phyloP scores from a whole-genome alignment of 495 filamentous ascomycete species.

The Annulohypoxylon stygium region DNA sequence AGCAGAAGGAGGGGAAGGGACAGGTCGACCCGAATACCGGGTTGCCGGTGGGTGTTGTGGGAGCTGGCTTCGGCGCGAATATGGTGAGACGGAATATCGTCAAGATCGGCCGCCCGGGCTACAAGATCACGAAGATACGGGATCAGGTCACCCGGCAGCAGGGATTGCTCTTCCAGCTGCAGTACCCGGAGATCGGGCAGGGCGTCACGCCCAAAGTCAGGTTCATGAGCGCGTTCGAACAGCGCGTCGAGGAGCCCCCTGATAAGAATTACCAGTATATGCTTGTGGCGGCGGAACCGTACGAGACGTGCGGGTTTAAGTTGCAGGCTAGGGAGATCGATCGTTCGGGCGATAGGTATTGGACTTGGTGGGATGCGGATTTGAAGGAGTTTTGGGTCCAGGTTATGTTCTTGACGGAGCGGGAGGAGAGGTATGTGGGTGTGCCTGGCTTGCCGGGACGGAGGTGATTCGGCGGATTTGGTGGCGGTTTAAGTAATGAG shows the following conservation, averaged over 20 bases:
- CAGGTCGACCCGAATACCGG: conserved; percentile 82
- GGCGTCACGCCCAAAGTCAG: conserved; percentile 84
- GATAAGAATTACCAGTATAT: conserved; percentile 96
- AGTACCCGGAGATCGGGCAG: conserved; percentile 90
- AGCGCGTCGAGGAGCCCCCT: conserved; percentile 94
- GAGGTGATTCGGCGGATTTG: conserved; percentile 43
- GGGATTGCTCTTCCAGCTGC: conserved; percentile 92
- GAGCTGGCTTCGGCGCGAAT: conserved; percentile 71
- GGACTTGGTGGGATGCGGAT: conserved; percentile 96
- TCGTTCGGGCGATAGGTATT: conserved; percentile 85
- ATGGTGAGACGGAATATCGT: conserved; percentile 86
- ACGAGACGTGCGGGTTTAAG: conserved; percentile 97
- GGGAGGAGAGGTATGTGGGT: conserved; percentile 94
- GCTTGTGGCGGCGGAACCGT: conserved; percentile 95
- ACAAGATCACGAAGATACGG: conserved; percentile 96
- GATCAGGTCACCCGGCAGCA: conserved; percentile 92
- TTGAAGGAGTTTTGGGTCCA: conserved; percentile 99
- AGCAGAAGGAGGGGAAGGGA: conserved; percentile 86
- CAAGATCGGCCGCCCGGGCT: conserved; percentile 96
- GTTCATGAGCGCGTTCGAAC: conserved; percentile 98
- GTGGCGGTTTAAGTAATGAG: no score
- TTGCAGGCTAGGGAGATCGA: conserved; percentile 95
- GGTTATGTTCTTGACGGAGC: conserved; percentile 98
- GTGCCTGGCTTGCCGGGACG: conserved; percentile 83
- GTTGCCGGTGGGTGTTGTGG: conserved; percentile 77